Evolutionary conservation across 148 eudicot genomes (phyloP).

Genomic region (Salicornia ramosissima): DNA sequence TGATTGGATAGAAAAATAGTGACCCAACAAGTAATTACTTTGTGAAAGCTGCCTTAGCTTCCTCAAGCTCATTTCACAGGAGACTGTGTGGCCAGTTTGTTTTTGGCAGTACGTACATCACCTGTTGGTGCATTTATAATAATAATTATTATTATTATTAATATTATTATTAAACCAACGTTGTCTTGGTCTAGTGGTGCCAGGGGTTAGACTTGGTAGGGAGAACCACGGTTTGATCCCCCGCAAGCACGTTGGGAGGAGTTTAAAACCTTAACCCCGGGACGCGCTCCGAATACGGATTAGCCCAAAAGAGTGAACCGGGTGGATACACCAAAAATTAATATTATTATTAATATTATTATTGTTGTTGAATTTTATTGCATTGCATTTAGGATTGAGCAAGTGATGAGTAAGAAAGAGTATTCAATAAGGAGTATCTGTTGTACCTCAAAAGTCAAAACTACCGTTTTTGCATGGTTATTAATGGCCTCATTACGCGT

Average conservation of each 20-base stretch:
- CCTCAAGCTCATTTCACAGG: not conserved
- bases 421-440: constrained; percentile 9
- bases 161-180: no score
- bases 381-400: constrained; percentile 4
- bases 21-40: constrained; percentile 13
- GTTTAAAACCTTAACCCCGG: no score
- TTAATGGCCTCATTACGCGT: not conserved
- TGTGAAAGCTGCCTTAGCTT: not conserved
- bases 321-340: no score
- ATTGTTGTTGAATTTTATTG: not conserved
- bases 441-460: constrained; percentile 7
- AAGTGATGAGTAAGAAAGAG: no score
- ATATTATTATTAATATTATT: no score
- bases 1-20: constrained; percentile 6
- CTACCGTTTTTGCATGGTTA: constrained; percentile 7
- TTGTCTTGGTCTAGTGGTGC: no score
- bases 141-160: no score
- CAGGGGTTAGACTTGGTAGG: no score
- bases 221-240: no score
- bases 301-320: no score
- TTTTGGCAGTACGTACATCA: not conserved
- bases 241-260: no score
- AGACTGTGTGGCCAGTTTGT: not conserved
- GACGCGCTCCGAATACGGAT: no score
- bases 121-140: constrained; percentile 1